Evolutionary conservation across 2,329 filamentous ascomycete species (phyloP).

Genomic region (Berkeleyomyces basicola): DNA sequence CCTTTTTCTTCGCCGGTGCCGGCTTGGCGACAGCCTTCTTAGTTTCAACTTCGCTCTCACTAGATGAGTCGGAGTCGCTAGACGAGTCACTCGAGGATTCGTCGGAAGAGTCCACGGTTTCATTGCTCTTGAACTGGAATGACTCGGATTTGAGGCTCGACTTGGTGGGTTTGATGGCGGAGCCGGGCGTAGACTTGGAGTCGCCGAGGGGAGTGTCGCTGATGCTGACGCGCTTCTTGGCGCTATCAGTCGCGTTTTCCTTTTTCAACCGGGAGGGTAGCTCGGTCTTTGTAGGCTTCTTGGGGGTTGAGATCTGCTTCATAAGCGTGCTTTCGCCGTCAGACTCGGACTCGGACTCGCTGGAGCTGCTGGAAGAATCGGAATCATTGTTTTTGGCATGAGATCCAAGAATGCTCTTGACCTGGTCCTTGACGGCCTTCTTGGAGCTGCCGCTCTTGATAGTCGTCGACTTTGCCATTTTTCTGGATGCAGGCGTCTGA

Average conservation of each 20-base stretch:
- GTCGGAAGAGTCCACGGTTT: slow-evolving; percentile 4
- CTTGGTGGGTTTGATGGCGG: neutral
- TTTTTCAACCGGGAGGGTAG: slow-evolving; percentile 8
- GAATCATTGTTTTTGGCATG: slow-evolving; percentile 13
- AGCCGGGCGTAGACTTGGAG: slow-evolving; percentile 3
- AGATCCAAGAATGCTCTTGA: slow-evolving; percentile 15
- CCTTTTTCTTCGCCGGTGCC: slow-evolving; percentile 11
- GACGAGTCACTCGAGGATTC: slow-evolving; percentile 16
- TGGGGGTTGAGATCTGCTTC: slow-evolving; percentile 14
- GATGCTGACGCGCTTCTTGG: slow-evolving; percentile 6
- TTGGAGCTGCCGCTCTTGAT: slow-evolving; percentile 8
- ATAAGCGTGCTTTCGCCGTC: slow-evolving; percentile 14
- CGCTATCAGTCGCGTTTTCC: neutral
- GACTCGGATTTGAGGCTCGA: slow-evolving; percentile 6
- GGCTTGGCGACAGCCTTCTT: slow-evolving; percentile 16
- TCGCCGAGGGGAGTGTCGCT: slow-evolving; percentile 1
- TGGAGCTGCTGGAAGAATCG: slow-evolving; percentile 19
- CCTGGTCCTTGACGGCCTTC: slow-evolving; percentile 15
- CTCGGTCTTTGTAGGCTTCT: slow-evolving; percentile 15
- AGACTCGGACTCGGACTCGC: slow-evolving; percentile 19
- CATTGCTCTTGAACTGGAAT: slow-evolving; percentile 1
- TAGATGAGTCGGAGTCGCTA: slow-evolving; percentile 14
- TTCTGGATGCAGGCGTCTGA: neutral
- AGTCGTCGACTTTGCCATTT: slow-evolving; percentile 11
- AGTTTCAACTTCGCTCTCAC: slow-evolving; percentile 18